Evolutionary conservation across 441 rosid genomes (phyloP).

Genomic region (Eutrema salsugineum): DNA sequence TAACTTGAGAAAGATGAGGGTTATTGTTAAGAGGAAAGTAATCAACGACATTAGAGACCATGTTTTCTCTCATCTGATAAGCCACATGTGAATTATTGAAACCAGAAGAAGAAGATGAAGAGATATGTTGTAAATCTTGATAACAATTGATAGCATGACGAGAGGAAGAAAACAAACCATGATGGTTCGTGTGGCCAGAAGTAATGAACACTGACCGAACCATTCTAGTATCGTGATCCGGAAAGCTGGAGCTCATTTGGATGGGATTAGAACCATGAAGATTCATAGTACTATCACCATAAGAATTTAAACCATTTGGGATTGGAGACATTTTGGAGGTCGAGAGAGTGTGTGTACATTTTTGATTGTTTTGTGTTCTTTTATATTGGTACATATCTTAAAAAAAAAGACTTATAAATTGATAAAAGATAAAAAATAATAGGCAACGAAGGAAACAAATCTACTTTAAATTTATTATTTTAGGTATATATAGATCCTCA

Average conservation of each 20-base stretch:
- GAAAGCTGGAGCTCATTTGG: background rate
- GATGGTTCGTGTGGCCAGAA: background rate
- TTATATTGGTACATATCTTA: background rate
- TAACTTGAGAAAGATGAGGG: slow-evolving; percentile 4
- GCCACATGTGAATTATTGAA: background rate
- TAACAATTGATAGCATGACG: background rate
- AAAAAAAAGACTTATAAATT: background rate
- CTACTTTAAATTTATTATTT: background rate
- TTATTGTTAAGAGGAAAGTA: background rate
- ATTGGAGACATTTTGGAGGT: slow-evolving; percentile 1
- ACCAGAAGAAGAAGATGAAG: slow-evolving; percentile 6
- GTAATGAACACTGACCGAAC: background rate
- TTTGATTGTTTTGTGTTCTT: background rate
- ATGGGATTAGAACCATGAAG: background rate
- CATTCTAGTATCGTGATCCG: background rate
- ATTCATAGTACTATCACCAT: background rate
- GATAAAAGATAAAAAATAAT: background rate
- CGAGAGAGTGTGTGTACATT: background rate
- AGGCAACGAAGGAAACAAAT: background rate
- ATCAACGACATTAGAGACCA: background rate
- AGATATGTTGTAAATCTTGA: background rate
- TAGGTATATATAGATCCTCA: background rate
- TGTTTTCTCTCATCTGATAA: background rate
- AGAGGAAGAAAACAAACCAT: slow-evolving; percentile 1
- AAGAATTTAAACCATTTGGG: background rate